Evolutionary conservation across 768 basidiomycete genomes (phyloP).

Genomic region (Rhizopogon roseolus): DNA sequence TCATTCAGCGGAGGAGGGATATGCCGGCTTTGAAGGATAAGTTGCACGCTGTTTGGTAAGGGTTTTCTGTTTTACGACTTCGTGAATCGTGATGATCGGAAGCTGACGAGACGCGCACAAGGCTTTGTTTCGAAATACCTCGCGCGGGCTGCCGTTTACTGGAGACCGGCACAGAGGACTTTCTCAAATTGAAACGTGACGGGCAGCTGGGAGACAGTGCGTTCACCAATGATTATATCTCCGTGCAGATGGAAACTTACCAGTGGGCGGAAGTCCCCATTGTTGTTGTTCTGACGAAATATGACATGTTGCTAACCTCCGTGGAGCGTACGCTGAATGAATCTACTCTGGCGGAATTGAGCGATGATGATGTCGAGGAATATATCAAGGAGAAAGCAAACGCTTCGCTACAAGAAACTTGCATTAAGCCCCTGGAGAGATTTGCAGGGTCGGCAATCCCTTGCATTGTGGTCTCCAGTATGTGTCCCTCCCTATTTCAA

Average conservation of each 20-base stretch:
- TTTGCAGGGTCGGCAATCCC: not conserved
- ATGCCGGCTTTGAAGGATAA: not conserved
- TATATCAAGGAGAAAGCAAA: not conserved
- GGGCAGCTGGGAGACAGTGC: not conserved
- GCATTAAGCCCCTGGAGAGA: too few species aligned
- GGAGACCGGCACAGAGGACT: not conserved
- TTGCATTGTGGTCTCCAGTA: not conserved
- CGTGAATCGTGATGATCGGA: not conserved
- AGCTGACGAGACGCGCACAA: not conserved
- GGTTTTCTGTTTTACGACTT: too few species aligned
- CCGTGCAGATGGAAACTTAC: not conserved
- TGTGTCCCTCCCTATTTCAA: not conserved
- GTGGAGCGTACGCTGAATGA: not conserved
- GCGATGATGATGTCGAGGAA: not conserved
- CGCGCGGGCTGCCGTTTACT: not conserved
- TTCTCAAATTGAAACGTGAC: not conserved
- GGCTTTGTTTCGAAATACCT: conserved; percentile 2
- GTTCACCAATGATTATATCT: not conserved
- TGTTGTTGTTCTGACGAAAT: conserved; percentile 3
- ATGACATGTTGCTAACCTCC: not conserved
- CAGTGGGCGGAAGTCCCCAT: not conserved
- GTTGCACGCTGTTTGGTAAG: not conserved
- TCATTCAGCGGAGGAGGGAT: not conserved
- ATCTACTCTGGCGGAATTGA: not conserved
- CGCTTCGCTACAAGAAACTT: not conserved